Conservation (phyloP, 805 yeast species). For the Candida khao-thaluensis region DNA sequence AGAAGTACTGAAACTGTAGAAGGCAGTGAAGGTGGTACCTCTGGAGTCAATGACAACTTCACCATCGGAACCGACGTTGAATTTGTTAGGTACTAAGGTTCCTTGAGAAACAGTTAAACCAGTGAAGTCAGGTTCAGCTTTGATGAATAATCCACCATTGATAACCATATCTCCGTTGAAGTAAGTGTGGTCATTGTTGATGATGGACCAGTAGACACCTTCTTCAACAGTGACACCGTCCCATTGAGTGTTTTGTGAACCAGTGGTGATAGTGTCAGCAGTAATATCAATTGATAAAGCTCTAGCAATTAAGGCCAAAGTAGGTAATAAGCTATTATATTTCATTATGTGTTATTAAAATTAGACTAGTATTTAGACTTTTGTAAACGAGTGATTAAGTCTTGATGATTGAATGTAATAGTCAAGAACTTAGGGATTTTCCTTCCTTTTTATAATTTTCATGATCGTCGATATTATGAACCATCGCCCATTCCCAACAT, state of each 20-base stretch:
- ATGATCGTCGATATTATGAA: too few species aligned
- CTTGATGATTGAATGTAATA: not conserved
- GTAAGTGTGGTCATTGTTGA: slow-evolving; percentile 22
- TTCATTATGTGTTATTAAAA: slow-evolving; percentile 15
- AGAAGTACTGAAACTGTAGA: slow-evolving; percentile 20
- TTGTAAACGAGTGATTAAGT: slow-evolving; percentile 14
- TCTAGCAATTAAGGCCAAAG: slow-evolving; percentile 17
- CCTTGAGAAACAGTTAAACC: slow-evolving; percentile 20
- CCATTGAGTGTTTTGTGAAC: slow-evolving; percentile 15
- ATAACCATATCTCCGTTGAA: slow-evolving; percentile 23
- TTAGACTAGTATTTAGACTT: too few species aligned
- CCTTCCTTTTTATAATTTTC: not conserved
- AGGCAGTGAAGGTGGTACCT: slow-evolving; percentile 20
- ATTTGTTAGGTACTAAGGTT: slow-evolving; percentile 14
- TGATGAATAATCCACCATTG: slow-evolving; percentile 26
- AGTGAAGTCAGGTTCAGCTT: slow-evolving; percentile 17
- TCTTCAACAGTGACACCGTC: slow-evolving; percentile 23
- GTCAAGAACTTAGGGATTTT: slow-evolving; percentile 1
- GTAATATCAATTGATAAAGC: slow-evolving; percentile 16
- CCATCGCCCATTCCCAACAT: too few species aligned
- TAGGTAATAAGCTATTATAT: slow-evolving; percentile 14
- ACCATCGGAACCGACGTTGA: slow-evolving; percentile 18
- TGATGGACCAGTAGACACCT: slow-evolving; percentile 29
- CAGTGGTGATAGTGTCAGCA: slow-evolving; percentile 17
- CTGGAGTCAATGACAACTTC: slow-evolving; percentile 24